phyloP scores from a whole-genome alignment of 257 asterid genomes.

The Salvia miltiorrhiza region DNA sequence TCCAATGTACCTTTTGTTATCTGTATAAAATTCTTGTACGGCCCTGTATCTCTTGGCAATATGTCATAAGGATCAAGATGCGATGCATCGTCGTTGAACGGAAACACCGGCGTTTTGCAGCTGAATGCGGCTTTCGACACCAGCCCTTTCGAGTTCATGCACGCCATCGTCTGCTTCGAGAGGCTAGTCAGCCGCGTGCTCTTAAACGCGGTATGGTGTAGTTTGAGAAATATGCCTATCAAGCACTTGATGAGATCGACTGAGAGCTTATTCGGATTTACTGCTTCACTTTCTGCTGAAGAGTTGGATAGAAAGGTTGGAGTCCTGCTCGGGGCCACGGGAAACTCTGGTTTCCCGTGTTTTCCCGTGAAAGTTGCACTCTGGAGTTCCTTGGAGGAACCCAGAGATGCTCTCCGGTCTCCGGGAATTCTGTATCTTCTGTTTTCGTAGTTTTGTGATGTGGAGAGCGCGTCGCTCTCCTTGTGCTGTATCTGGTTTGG shows the following conservation, averaged over 20 bases:
- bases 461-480: constrained; percentile 28
- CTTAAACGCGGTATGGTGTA: constrained; percentile 50
- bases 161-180: constrained; percentile 41
- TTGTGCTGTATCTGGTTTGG: constrained; percentile 33
- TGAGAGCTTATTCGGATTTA: constrained; percentile 68
- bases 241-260: constrained; percentile 74
- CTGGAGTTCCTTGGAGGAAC: constrained; percentile 52
- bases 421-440: constrained; percentile 32
- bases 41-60: constrained; percentile 66
- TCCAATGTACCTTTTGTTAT: constrained; percentile 60
- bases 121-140: constrained; percentile 65
- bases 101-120: constrained; percentile 49
- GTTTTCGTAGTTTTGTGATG: constrained; percentile 42
- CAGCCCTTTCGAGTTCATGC: constrained; percentile 65
- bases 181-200: constrained; percentile 49
- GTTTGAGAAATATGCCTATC: constrained; percentile 54
- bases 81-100: constrained; percentile 37
- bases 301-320: constrained; percentile 3
- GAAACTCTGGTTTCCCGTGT: constrained; percentile 22
- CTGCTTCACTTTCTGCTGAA: constrained; percentile 33
- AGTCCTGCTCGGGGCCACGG: constrained; percentile 6
- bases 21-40: constrained; percentile 72
- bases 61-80: constrained; percentile 73
- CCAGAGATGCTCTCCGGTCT: constrained; percentile 61
- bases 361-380: constrained; percentile 28